Evolutionary conservation across 2,329 filamentous ascomycete species (phyloP), one percentile per base, ranked within the genome.

Genomic region (Truncatella angustata): DNA sequence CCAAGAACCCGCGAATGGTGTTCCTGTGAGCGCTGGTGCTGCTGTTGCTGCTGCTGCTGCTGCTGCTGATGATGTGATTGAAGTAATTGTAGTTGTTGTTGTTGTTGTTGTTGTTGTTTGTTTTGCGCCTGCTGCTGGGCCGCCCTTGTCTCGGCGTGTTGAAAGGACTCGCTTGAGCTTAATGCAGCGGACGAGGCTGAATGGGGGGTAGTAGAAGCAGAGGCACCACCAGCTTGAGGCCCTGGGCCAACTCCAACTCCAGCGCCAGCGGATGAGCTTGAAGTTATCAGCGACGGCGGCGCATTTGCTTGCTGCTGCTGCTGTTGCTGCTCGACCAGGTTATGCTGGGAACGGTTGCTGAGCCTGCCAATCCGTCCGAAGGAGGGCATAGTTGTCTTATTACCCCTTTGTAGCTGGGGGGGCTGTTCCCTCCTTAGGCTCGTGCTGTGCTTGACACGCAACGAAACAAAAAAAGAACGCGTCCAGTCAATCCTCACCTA

Each of bases 311-410:
- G 64, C 51, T 68, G 63, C 53, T 61, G 62, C 45, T 61, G 58
- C 50, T 61, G 57, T 32, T 63, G 68, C 60, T 70, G 66, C 64
- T 79, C 78, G 62, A 72, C 70, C 61, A 81, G 72, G 58, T 76
- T 74, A 64, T 80, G 78, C 70, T 81, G 80, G 66, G 80, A 80
- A 62, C 78, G 77, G 63, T 79, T 80, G 72, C 73, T 76, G 67
- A 50, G 53, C 53, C 49, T 55, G 50, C 50, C 50, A 50, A 55
- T 49, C 35, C 50, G 53, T 45, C 46, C 50, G 47, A 55, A 47
- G 53, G 50, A 50, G 50, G 50, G 53, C 53, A 54, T 54, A 54
- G 49, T 47, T 52, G 40, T 52, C 32, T 54, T 50, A 42, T 50
- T 24, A 23, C n/a, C n/a, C n/a, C n/a, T n/a, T n/a, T n/a, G n/a